Percentiles rank a stretch among this genome's conserved stretches.
phyloP scores from a whole-genome alignment of 495 filamentous ascomycete species.

The Penicillium herquei region DNA sequence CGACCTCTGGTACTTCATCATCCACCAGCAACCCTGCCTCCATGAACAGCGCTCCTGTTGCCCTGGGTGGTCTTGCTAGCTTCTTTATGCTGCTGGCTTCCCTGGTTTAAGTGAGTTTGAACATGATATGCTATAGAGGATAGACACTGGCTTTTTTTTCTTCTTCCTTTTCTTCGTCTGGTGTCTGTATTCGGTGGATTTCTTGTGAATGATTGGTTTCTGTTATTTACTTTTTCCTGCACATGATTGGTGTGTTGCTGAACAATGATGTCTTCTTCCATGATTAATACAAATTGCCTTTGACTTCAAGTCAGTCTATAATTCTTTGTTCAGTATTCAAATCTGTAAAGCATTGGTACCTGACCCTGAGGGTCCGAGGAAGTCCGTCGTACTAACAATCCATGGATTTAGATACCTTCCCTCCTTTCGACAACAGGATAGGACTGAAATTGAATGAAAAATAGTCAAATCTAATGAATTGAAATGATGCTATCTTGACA shows the following conservation, averaged over 20 bases:
- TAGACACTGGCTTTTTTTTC: not conserved
- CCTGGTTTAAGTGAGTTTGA: slow-evolving; percentile 15
- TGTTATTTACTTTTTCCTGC: slow-evolving; percentile 11
- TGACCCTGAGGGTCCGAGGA: too few relatives aligned
- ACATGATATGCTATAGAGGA: not conserved
- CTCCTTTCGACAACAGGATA: too few relatives aligned
- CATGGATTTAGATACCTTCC: too few relatives aligned
- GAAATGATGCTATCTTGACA: too few relatives aligned
- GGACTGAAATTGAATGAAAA: too few relatives aligned
- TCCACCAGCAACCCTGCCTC: slow-evolving; percentile 32
- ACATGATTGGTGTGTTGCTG: slow-evolving; percentile 16
- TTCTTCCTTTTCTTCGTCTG: not conserved
- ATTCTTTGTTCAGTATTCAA: not conserved
- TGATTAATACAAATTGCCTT: not conserved
- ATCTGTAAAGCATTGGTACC: too few relatives aligned
- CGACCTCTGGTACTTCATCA: slow-evolving; percentile 24
- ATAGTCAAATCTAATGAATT: too few relatives aligned
- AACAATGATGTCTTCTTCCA: slow-evolving; percentile 10
- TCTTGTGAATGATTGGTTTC: slow-evolving; percentile 5
- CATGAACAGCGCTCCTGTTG: slow-evolving; percentile 23
- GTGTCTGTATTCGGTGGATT: not conserved
- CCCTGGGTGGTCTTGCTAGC: slow-evolving; percentile 22
- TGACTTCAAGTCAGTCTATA: not conserved
- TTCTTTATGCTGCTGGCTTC: slow-evolving; percentile 31
- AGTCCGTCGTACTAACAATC: too few relatives aligned